Evolutionary conservation across 1,284 basidiomycete genomes (phyloP).

Genomic region (Cutaneotrichosporon dermatis): DNA sequence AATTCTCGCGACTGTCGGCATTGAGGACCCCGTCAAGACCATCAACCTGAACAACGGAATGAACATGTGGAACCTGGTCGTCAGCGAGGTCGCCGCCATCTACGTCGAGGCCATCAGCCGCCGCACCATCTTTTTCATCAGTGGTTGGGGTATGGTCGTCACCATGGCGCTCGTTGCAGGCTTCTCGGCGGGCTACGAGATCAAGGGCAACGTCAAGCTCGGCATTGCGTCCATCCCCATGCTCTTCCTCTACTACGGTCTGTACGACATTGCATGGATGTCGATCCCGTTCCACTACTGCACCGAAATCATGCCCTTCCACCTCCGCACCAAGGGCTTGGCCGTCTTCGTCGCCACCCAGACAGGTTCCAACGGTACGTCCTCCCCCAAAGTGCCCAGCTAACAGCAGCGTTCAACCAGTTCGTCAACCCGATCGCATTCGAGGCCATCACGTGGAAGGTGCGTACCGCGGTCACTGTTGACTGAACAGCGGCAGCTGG

Average conservation of each 20-base stretch:
- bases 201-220: constrained; percentile 5
- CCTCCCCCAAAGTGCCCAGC: no score
- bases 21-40: constrained; percentile 21
- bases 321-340: constrained; percentile 18
- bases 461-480: neutral
- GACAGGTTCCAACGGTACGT: neutral
- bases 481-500: no score
- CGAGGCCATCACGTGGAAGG: constrained; percentile 8
- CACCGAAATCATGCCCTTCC: constrained; percentile 15
- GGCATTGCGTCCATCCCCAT: constrained; percentile 10
- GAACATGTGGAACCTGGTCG: constrained; percentile 24
- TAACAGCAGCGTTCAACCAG: constrained; percentile 12
- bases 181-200: constrained; percentile 9
- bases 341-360: constrained; percentile 17
- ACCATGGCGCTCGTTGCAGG: constrained; percentile 6
- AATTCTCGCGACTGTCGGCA: constrained; percentile 6
- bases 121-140: constrained; percentile 15
- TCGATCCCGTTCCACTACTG: constrained; percentile 12
- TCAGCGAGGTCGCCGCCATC: constrained; percentile 9
- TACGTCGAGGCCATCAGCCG: constrained; percentile 5
- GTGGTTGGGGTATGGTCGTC: constrained; percentile 10
- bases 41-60: constrained; percentile 28
- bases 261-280: constrained; percentile 20
- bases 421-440: constrained; percentile 20
- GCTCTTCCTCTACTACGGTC: constrained; percentile 22